Base-by-base conservation (phyloP, 768 basidiomycete genomes). In the Boletus tylopilopsis region DNA sequence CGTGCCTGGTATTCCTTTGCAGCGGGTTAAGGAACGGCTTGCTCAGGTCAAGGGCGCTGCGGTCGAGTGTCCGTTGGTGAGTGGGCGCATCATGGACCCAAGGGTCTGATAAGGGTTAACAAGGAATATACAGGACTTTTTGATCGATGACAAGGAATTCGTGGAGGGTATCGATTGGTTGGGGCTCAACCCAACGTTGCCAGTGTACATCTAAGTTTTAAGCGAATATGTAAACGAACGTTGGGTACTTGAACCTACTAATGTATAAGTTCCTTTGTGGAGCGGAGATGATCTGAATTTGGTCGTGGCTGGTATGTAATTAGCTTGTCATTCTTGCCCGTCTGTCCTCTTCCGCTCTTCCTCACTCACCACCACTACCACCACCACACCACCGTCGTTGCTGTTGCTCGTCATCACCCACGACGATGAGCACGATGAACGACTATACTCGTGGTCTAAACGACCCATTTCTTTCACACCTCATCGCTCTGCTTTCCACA, bases 121-220 rank as follows among this genome's bases (percentile, higher is more conserved):
- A 32, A 32, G 47, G 27, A 45, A 38, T 43, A 11, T 43, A 19
- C 57, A 90, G 88, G 85, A 92, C 65, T 94, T 93, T 77, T 72
- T 94, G 42, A 88, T 89, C 42, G 89, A 90, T 51, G 79, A 91
- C 54, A 82, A 80, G 57, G 81, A 80, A 2, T 81, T 92, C 41
- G 79, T 82, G 11, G 76, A 76, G 51, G 85, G 84, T 0, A 72
- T 81, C 1, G 84, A 87, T 47, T 92, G 90, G 90, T 71, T 64
- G 16, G 84, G 78, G 5, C 69, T 90, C 32, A 85, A 90, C 67
- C 89, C 89, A 4, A 84, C 85, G 2, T 69, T 92, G 46, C 88
- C 87, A 0, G 83, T 91, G 53, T 92, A 87, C 62, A 82, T 91
- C 40, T 34, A 18, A 30, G 29, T 12, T 12, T 12, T 91, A 50